phyloP scores from a whole-genome alignment of 768 basidiomycete species.

The Psilocybe tampanensis region DNA sequence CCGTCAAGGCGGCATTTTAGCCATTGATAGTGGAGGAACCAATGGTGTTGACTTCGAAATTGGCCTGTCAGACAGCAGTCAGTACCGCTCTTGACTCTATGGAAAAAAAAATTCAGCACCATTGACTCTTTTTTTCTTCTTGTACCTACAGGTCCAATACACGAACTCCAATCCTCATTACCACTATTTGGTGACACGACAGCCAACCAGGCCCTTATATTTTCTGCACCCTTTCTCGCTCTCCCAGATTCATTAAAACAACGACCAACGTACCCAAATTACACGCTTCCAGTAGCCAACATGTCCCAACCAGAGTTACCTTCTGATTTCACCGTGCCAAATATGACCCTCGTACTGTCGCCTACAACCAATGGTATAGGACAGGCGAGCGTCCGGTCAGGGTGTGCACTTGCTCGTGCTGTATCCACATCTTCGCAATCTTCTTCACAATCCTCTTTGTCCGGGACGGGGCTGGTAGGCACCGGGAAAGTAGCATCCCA shows the following conservation, averaged over 20 bases:
- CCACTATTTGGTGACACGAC: constrained; percentile 79
- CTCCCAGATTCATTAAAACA: constrained; percentile 27
- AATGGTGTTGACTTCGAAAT: constrained; percentile 53
- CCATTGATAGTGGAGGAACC: constrained; percentile 41
- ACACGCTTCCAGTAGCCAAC: constrained; percentile 67
- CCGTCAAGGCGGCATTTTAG: constrained; percentile 51
- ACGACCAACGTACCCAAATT: constrained; percentile 68
- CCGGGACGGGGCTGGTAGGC: constrained; percentile 22
- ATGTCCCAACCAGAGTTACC: constrained; percentile 44
- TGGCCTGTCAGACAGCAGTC: constrained; percentile 52
- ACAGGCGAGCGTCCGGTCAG: constrained; percentile 32
- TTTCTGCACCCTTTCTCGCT: constrained; percentile 58
- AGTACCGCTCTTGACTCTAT: constrained; percentile 1
- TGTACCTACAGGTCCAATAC: constrained; percentile 45
- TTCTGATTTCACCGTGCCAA: constrained; percentile 34
- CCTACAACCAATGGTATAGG: constrained; percentile 47
- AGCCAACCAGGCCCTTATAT: constrained; percentile 69
- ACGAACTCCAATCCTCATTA: constrained; percentile 38
- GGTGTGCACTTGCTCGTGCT: constrained; percentile 42
- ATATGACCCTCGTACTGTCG: constrained; percentile 58
- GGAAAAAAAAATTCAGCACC: background rate
- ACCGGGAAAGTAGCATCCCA: constrained; percentile 42
- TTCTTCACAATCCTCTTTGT: constrained; percentile 37
- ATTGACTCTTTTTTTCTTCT: background rate
- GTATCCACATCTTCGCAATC: constrained; percentile 24